Conservation (phyloP, 805 yeast genomes). For the Wickerhamiella kurtzmanii region DNA sequence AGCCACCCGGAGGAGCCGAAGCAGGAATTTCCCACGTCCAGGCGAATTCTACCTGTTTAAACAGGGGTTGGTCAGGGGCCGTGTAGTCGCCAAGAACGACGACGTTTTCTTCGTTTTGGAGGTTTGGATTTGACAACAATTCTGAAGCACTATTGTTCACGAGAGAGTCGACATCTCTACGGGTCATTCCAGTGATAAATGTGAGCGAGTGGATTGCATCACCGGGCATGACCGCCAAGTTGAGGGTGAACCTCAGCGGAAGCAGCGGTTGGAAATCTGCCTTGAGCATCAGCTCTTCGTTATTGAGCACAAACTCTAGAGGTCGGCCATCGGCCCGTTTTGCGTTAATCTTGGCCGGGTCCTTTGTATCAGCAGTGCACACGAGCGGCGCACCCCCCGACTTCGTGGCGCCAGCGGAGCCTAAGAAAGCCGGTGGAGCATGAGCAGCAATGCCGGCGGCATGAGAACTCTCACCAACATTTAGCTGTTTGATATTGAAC, state of each 20-base stretch:
- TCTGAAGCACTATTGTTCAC: slow-evolving; percentile 21
- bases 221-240: slow-evolving; percentile 13
- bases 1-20: slow-evolving; percentile 18
- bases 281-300: slow-evolving; percentile 15
- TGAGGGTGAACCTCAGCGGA: slow-evolving; percentile 10
- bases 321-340: slow-evolving; percentile 12
- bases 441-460: no score
- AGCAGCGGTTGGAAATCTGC: slow-evolving; percentile 15
- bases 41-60: slow-evolving; percentile 20
- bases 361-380: not conserved
- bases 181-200: slow-evolving; percentile 21
- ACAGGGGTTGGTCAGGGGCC: slow-evolving; percentile 11
- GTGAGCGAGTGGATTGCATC: slow-evolving; percentile 16
- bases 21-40: slow-evolving; percentile 24
- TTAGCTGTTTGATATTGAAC: slow-evolving; percentile 9
- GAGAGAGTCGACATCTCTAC: slow-evolving; percentile 22
- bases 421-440: no score
- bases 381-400: no score
- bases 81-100: slow-evolving; percentile 25
- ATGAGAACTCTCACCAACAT: not conserved
- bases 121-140: slow-evolving; percentile 26
- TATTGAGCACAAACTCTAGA: slow-evolving; percentile 15
- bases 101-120: slow-evolving; percentile 28
- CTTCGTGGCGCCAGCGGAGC: no score
- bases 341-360: slow-evolving; percentile 2